Evolutionary conservation across 176 grass and related monocot genomes (phyloP), one percentile per base, ranked within the genome.

Genomic region (Hyparrhenia diplandra): DNA sequence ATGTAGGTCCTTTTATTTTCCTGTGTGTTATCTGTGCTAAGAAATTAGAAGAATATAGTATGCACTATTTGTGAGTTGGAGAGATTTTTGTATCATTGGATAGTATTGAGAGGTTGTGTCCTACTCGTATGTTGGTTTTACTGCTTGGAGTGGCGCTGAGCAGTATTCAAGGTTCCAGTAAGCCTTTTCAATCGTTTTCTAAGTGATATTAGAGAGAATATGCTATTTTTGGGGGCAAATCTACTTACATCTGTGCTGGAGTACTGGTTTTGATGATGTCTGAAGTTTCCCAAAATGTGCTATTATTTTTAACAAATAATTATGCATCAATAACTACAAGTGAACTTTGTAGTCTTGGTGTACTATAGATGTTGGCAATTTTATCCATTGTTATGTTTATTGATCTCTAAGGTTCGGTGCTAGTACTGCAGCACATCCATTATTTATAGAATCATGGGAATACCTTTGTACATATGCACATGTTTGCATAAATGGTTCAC

Each of bases 1-100:
- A 80, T 88, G 92, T 92, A 92, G 88, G 86, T 89, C 78, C 68
- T 71, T 64, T 62, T 74, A 37, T 89, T 93, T 87, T 69, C 66
- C 24, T 49, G 28, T 73, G 17, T 84, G 36, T 70, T 77, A 74
- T 83, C 77, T 91, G 52, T 36, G 8, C 54, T 73, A 86, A 39
- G 24, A 88, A 83, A 61, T 16, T 49, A 72, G 32, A 57, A 37
- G 16, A 55, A 27, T 76, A 13, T 63, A 52, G 32, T 80, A 6
- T 55, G 45, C 21, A 52, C 55, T 46, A 54, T 41, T 46, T 29
- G 43, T 21, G 9, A 49, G 5, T 18, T 45, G 28, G 47, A 63
- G 11, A 4, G 37, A 39, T 36, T 24, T 6, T 29, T 13, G 40
- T 85, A 37, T 23, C 21, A 58, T 35, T 29, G 29, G 31, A 0